Conservation (phyloP, 225 moss, liverwort and hornwort species). For the Rhytidiadelphus loreus region DNA sequence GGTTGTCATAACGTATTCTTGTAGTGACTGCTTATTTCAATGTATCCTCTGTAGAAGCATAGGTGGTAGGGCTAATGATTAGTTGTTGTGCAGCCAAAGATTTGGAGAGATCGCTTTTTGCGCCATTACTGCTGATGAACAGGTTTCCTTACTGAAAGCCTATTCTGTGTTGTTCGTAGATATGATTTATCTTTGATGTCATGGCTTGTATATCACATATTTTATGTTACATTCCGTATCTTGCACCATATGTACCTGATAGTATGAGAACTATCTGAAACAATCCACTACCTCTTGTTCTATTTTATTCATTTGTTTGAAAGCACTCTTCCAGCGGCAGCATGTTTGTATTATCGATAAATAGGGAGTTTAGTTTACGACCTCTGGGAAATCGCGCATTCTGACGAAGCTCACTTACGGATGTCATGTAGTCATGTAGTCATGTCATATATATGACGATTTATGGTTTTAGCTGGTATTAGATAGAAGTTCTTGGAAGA, state of each 20-base stretch:
- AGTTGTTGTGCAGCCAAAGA: slow-evolving; percentile 63
- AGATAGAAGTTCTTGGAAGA: background rate
- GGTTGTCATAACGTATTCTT: background rate
- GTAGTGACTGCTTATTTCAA: background rate
- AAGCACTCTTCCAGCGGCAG: background rate
- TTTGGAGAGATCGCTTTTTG: slow-evolving; percentile 98
- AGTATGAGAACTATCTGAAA: background rate
- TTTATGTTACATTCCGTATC: background rate
- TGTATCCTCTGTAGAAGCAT: background rate
- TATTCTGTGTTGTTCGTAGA: background rate
- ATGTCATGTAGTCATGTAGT: background rate
- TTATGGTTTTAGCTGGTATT: background rate
- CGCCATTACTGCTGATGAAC: slow-evolving; percentile 93
- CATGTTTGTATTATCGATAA: background rate
- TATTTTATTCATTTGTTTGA: background rate
- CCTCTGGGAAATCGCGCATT: background rate
- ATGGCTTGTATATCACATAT: background rate
- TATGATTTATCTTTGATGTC: background rate
- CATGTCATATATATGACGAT: background rate
- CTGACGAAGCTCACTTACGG: background rate
- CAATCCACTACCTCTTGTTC: background rate
- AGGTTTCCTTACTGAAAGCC: slow-evolving; percentile 30
- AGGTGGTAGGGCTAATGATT: background rate
- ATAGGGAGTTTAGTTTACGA: background rate
- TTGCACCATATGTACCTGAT: background rate